phyloP scores from a whole-genome alignment of 1,139 yeast genomes.

The Yarrowia galli region DNA sequence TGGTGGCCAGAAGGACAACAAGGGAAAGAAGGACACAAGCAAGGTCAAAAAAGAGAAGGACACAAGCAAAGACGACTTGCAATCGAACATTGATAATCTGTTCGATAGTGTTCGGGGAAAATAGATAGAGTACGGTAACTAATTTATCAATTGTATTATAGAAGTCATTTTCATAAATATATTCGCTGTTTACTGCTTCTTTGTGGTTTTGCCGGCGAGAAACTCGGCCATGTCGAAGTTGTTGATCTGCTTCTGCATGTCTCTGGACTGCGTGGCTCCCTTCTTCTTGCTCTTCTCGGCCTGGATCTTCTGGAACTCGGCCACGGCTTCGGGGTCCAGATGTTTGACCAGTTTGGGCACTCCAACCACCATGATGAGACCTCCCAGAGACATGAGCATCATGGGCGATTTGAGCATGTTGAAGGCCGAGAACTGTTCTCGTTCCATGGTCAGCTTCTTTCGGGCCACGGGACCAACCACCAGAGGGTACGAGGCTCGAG shows the following conservation, averaged over 20 bases:
- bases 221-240: slow-evolving; percentile 48
- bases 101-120: slow-evolving; percentile 16
- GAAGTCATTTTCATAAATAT: slow-evolving; percentile 10
- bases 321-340: slow-evolving; percentile 51
- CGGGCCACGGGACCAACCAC: slow-evolving; percentile 43
- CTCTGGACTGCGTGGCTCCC: slow-evolving; percentile 40
- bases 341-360: slow-evolving; percentile 50
- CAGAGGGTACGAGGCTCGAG: slow-evolving; percentile 48
- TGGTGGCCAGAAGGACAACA: background rate
- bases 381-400: slow-evolving; percentile 50
- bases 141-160: slow-evolving; percentile 3
- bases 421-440: slow-evolving; percentile 50
- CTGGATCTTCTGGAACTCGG: slow-evolving; percentile 46
- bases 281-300: slow-evolving; percentile 40
- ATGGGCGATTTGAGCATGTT: slow-evolving; percentile 51
- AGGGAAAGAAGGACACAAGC: background rate
- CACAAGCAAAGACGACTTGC: background rate
- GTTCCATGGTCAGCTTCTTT: slow-evolving; percentile 44
- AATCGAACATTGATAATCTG: slow-evolving; percentile 31
- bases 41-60: background rate
- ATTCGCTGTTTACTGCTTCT: slow-evolving; percentile 13
- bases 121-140: background rate
- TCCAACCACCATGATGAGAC: slow-evolving; percentile 50
- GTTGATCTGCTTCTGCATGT: slow-evolving; percentile 44
- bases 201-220: slow-evolving; percentile 44